These are phyloP conservation scores for Novymonas esmeraldas DNA, from an alignment of 208 protist genomes.

Conservation along the genomic window DNA sequence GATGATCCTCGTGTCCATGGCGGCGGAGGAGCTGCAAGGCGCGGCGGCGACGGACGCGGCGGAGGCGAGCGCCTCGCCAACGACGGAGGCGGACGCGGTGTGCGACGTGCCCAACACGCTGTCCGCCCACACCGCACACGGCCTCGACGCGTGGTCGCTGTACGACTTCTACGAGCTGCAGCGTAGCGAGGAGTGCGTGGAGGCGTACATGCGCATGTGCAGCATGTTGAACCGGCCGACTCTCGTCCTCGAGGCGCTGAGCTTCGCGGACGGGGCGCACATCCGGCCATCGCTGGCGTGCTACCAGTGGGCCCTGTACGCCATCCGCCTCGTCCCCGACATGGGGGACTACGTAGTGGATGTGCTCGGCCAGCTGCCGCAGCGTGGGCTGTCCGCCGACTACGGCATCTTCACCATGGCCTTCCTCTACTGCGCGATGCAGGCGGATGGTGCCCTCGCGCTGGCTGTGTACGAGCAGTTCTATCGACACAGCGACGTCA, in stretches of 20 bases:
- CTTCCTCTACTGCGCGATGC: constrained; percentile 80
- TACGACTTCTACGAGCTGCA: constrained; percentile 87
- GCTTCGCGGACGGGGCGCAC: constrained; percentile 58
- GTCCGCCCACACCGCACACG: constrained; percentile 37
- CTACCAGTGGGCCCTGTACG: constrained; percentile 83
- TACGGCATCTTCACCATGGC: constrained; percentile 79
- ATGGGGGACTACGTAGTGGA: constrained; percentile 85
- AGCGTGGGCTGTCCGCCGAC: constrained; percentile 76
- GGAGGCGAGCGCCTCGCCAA: background rate
- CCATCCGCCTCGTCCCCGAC: constrained; percentile 61
- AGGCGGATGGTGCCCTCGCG: constrained; percentile 79
- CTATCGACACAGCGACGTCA: constrained; percentile 61
- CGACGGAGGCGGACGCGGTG: constrained; percentile 3
- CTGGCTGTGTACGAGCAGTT: constrained; percentile 76
- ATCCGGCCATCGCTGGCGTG: constrained; percentile 69
- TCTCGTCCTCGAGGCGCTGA: constrained; percentile 69
- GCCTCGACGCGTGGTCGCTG: constrained; percentile 83
- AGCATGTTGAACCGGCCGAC: constrained; percentile 52
- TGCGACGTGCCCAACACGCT: background rate
- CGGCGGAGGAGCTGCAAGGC: constrained; percentile 43
- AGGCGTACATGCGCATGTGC: constrained; percentile 82
- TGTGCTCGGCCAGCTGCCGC: constrained; percentile 63
- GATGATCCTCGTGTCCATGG: constrained; percentile 70
- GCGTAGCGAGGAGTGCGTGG: constrained; percentile 55
- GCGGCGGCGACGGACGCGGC: background rate